These are phyloP conservation scores for Yueomyces sp. DNA, from an alignment of 805 yeast genomes.

Conservation along the genomic window DNA sequence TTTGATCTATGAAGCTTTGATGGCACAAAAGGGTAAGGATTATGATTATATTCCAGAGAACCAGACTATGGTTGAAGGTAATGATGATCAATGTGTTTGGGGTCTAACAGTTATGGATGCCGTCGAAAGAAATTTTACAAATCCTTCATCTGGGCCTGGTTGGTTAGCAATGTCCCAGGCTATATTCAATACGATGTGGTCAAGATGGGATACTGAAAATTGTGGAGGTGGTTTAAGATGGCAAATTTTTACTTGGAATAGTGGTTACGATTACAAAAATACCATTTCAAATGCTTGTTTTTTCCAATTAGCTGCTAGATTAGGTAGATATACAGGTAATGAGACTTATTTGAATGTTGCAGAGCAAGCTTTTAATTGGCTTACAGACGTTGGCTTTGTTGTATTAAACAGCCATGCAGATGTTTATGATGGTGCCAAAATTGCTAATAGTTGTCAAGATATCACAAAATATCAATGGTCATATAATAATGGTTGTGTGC, in stretches of 20 bases:
- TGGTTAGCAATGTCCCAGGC: slow-evolving; percentile 50
- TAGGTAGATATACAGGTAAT: slow-evolving; percentile 45
- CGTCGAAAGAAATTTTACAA: slow-evolving; percentile 42
- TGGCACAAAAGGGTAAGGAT: slow-evolving; percentile 30
- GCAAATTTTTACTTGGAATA: slow-evolving; percentile 50
- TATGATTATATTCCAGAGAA: slow-evolving; percentile 47
- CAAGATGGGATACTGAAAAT: slow-evolving; percentile 41
- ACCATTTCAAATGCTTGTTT: slow-evolving; percentile 53
- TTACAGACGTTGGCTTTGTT: slow-evolving; percentile 35
- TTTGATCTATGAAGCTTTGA: slow-evolving; percentile 39
- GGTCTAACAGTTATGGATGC: slow-evolving; percentile 51
- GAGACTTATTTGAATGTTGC: slow-evolving; percentile 38
- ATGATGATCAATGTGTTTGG: slow-evolving; percentile 65
- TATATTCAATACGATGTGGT: slow-evolving; percentile 39
- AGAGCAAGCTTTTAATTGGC: slow-evolving; percentile 46
- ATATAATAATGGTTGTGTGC: slow-evolving; percentile 54
- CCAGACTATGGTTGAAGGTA: slow-evolving; percentile 57
- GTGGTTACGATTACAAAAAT: slow-evolving; percentile 52
- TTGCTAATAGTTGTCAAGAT: slow-evolving; percentile 46
- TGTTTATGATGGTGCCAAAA: slow-evolving; percentile 65
- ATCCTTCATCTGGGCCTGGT: slow-evolving; percentile 32
- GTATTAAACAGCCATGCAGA: slow-evolving; percentile 37
- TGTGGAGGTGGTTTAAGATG: slow-evolving; percentile 60
- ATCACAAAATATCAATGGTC: slow-evolving; percentile 45
- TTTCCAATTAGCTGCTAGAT: slow-evolving; percentile 49